phyloP scores from a whole-genome alignment of 805 yeast species.

The Saccharomycopsis sp. region DNA sequence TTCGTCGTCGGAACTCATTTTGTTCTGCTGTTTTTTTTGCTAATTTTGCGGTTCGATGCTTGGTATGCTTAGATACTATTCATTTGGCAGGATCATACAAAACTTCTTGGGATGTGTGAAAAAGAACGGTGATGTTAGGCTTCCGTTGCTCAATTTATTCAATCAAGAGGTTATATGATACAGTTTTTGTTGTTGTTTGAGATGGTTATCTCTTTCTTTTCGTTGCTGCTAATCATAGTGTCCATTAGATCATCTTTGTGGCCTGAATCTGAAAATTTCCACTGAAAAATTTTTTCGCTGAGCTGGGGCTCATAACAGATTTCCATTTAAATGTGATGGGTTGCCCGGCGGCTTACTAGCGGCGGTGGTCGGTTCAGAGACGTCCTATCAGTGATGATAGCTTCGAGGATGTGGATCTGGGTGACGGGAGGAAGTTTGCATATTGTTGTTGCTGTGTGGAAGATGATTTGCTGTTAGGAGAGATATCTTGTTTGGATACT shows the following conservation, averaged over 20 bases:
- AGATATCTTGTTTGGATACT: no score
- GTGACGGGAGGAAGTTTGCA: no score
- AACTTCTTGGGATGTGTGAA: neutral
- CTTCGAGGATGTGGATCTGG: no score
- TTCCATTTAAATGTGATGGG: no score
- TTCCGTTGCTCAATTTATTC: neutral
- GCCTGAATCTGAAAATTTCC: neutral
- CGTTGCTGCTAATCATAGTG: no score
- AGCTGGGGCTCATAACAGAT: neutral
- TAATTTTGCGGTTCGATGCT: neutral
- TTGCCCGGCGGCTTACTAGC: neutral
- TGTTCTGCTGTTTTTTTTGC: conserved; percentile 1
- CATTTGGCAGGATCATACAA: neutral
- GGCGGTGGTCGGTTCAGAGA: neutral
- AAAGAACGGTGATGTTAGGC: no score
- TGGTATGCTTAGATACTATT: neutral
- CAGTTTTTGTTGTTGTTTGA: no score
- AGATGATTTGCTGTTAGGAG: no score
- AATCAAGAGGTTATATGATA: no score
- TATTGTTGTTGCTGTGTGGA: no score
- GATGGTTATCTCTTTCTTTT: no score
- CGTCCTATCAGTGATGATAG: no score
- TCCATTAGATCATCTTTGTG: neutral
- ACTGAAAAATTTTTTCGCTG: neutral
- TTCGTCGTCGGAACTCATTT: conserved; percentile 32